A percentile compares a stretch with the other conserved stretches of the same genome.
Conservation (phyloP, 495 filamentous ascomycete species). For the Neurospora sp. region DNA sequence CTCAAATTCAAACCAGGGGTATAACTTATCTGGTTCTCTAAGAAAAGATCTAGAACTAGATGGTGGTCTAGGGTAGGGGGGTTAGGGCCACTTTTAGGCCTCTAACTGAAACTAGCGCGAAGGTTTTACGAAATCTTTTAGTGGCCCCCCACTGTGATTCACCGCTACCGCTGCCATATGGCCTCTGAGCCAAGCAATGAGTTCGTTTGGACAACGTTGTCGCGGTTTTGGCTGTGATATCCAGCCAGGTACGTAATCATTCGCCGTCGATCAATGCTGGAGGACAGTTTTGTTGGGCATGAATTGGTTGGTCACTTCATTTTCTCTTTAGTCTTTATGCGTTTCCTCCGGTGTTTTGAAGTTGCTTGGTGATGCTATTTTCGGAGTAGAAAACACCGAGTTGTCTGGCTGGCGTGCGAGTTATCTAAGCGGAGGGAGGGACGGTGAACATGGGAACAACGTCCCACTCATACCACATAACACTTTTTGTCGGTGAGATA, state of each 20-base stretch:
- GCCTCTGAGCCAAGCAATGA: not conserved
- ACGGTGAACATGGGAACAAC: not conserved
- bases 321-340: not conserved
- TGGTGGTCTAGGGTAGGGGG: not conserved
- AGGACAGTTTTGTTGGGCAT: not conserved
- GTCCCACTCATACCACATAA: not conserved
- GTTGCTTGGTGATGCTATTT: not conserved
- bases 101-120: not conserved
- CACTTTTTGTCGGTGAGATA: not conserved
- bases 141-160: not conserved
- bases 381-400: not conserved
- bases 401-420: not conserved
- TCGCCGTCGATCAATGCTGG: not conserved
- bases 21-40: not conserved
- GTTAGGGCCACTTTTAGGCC: not conserved
- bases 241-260: not conserved
- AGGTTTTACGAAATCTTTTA: not conserved
- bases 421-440: not conserved
- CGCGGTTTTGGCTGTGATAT: not conserved
- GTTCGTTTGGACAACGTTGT: not conserved
- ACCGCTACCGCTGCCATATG: not conserved
- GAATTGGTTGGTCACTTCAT: not conserved
- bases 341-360: not conserved
- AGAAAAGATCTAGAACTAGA: not conserved
- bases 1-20: not conserved